Evolutionary conservation across 202 grass and related monocot species (phyloP).

Genomic region (Cymbopogon flexuosus): DNA sequence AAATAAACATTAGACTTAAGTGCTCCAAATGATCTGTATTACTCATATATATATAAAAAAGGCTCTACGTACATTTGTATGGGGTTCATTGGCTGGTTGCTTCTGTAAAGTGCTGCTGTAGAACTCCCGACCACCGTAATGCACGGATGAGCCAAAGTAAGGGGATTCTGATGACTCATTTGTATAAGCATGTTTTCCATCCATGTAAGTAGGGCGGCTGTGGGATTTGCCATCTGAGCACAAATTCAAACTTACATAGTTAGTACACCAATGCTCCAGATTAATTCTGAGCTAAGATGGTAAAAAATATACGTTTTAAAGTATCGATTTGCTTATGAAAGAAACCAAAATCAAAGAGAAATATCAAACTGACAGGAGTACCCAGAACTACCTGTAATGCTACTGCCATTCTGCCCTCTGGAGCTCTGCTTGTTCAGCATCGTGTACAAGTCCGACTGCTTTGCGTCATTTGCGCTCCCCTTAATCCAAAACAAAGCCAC

Average conservation of each 20-base stretch:
- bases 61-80: slow-evolving; percentile 41
- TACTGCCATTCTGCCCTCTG: slow-evolving; percentile 46
- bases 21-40: background rate
- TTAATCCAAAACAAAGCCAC: slow-evolving; percentile 14
- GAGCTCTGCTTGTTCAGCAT: slow-evolving; percentile 53
- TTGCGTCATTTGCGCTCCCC: slow-evolving; percentile 57
- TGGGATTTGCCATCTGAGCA: slow-evolving; percentile 50
- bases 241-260: background rate
- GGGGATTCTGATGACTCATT: slow-evolving; percentile 58
- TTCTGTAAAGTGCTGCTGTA: slow-evolving; percentile 56
- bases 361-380: slow-evolving; percentile 1
- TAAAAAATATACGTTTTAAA: background rate
- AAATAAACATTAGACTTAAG: background rate
- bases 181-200: slow-evolving; percentile 45
- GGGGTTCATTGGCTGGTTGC: slow-evolving; percentile 25
- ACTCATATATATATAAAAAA: background rate
- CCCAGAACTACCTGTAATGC: slow-evolving; percentile 39
- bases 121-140: slow-evolving; percentile 89
- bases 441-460: slow-evolving; percentile 42
- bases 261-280: background rate
- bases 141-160: slow-evolving; percentile 83
- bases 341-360: background rate
- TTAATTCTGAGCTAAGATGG: background rate
- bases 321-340: background rate
- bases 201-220: slow-evolving; percentile 38